phyloP scores from a whole-genome alignment of 306 rosid genomes.

The Prinsepia uniflora region DNA sequence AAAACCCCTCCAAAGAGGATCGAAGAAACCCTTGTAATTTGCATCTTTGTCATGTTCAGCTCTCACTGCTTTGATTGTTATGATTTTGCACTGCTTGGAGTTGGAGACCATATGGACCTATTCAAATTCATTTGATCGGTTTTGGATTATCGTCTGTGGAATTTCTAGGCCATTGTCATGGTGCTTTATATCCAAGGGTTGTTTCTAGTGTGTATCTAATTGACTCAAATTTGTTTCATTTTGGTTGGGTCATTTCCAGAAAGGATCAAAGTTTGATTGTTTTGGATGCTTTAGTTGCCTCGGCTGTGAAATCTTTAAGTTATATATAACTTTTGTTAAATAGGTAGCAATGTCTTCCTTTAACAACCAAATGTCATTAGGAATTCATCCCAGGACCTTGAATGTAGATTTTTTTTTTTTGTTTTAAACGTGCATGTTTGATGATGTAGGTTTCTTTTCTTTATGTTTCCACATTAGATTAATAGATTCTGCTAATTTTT shows the following conservation, averaged over 20 bases:
- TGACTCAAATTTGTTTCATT: background rate
- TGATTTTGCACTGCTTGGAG: too few relatives aligned
- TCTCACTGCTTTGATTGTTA: background rate
- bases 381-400: background rate
- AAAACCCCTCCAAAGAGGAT: background rate
- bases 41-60: background rate
- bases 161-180: background rate
- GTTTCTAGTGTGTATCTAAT: background rate
- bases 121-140: background rate
- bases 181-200: background rate
- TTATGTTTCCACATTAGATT: background rate
- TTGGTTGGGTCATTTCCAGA: background rate
- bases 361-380: background rate
- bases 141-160: background rate
- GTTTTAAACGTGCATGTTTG: background rate
- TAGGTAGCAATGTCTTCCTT: background rate
- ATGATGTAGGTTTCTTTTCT: background rate
- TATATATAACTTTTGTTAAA: background rate
- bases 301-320: background rate
- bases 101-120: background rate
- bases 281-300: background rate
- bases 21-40: background rate
- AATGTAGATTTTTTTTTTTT: background rate
- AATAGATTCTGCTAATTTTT: background rate
- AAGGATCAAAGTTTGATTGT: background rate